Evolutionary conservation across 306 rosid species (phyloP).

Genomic region (Oxytropis ochrocephala): DNA sequence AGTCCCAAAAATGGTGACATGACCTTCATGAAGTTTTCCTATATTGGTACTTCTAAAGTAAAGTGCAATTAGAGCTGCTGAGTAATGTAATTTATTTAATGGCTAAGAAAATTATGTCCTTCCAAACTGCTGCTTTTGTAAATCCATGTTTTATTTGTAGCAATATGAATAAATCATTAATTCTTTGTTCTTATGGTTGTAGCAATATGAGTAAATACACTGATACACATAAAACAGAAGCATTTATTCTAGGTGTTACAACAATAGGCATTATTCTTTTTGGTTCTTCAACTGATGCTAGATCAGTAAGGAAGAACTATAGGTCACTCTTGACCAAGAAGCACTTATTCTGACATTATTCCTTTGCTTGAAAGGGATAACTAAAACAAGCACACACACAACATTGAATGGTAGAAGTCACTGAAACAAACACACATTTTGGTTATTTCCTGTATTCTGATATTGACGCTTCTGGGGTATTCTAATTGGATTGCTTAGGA

Average conservation of each 20-base stretch:
- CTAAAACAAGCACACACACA: background rate
- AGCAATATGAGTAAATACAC: too few species aligned
- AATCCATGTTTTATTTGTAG: background rate
- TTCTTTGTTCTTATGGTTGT: background rate
- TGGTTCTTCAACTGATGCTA: slow-evolving; percentile 5
- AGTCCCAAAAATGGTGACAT: slow-evolving; percentile 52
- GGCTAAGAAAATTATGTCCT: background rate
- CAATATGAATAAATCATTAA: background rate
- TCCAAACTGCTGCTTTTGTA: background rate
- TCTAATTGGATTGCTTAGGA: background rate
- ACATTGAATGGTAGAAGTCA: background rate
- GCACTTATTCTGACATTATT: slow-evolving; percentile 6
- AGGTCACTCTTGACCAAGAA: background rate
- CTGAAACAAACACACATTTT: background rate
- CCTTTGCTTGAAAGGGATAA: background rate
- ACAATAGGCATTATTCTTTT: slow-evolving; percentile 3
- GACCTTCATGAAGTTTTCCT: slow-evolving; percentile 52
- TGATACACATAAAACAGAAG: background rate
- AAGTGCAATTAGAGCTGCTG: background rate
- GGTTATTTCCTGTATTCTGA: slow-evolving; percentile 2
- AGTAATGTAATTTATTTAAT: background rate
- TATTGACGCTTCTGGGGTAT: slow-evolving; percentile 3
- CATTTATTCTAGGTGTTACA: background rate
- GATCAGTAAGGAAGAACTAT: slow-evolving; percentile 2
- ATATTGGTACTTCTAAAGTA: slow-evolving; percentile 30